Evolutionary conservation across 768 basidiomycete genomes (phyloP).

Genomic region (Rubroboletus pulcherrimus): DNA sequence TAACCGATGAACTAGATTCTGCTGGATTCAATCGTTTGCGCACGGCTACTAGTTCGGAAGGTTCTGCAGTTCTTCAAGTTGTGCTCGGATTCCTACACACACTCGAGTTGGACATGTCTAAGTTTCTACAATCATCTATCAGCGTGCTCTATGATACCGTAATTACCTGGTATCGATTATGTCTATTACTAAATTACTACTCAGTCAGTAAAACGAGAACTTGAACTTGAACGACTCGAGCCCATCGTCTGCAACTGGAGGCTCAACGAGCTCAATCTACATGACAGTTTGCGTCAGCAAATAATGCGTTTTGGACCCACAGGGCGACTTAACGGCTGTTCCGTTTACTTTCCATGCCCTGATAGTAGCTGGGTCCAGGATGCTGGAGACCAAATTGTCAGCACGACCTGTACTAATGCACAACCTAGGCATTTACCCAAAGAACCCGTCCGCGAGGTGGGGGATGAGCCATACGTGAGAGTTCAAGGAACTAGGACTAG

Average conservation of each 20-base stretch:
- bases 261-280: neutral
- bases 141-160: neutral
- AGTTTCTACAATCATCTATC: neutral
- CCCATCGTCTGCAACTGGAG: neutral
- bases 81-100: neutral
- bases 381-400: no score
- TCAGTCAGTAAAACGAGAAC: neutral
- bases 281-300: neutral
- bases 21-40: no score
- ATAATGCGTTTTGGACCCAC: neutral
- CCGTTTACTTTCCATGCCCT: neutral
- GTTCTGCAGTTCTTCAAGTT: neutral
- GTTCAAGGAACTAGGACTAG: neutral
- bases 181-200: neutral
- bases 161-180: neutral
- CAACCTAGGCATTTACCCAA: neutral
- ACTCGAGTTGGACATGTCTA: neutral
- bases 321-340: neutral
- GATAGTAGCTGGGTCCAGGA: no score
- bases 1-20: neutral
- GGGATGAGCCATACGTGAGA: conserved; percentile 6
- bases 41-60: no score
- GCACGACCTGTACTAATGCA: neutral
- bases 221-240: conserved; percentile 5
- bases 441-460: neutral